These are phyloP conservation scores for Penicillium malachiteum DNA, from an alignment of 495 filamentous ascomycete genomes.

Conservation along the genomic window DNA sequence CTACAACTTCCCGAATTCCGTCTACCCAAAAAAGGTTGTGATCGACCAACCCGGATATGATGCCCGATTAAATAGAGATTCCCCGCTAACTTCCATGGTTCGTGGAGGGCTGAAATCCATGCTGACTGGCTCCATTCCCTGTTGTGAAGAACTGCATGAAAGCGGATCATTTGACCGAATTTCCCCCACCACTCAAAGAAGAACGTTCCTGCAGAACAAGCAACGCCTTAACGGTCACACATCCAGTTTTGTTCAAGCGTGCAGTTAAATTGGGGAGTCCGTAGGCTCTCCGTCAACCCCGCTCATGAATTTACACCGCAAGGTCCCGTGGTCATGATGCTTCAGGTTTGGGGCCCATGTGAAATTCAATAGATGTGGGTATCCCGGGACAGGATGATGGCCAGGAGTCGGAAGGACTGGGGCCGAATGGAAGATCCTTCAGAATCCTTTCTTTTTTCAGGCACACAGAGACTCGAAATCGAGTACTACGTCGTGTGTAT, in stretches of 20 bases:
- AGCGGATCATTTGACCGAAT: constrained; percentile 18
- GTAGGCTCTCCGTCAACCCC: not conserved
- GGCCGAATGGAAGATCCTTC: no score
- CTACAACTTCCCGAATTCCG: no score
- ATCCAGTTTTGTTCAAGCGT: not conserved
- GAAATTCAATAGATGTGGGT: no score
- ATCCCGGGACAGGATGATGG: no score
- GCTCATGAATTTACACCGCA: not conserved
- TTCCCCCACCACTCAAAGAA: constrained; percentile 21
- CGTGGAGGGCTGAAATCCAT: not conserved
- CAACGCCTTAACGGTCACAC: not conserved
- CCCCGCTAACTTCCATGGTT: not conserved
- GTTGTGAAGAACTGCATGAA: constrained; percentile 17
- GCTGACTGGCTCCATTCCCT: constrained; percentile 10
- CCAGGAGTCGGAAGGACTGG: no score
- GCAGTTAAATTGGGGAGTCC: not conserved
- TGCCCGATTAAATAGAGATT: not conserved
- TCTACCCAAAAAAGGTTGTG: not conserved
- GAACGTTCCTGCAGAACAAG: not conserved
- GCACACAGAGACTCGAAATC: no score
- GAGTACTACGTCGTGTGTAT: no score
- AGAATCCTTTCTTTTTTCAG: no score
- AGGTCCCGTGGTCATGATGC: not conserved
- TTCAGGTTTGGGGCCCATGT: no score
- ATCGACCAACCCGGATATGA: not conserved